A percentile compares a stretch with the other conserved stretches of the same genome.
Conservation (phyloP, 805 yeast genomes). For the Kluyveromyces nonfermentans region DNA sequence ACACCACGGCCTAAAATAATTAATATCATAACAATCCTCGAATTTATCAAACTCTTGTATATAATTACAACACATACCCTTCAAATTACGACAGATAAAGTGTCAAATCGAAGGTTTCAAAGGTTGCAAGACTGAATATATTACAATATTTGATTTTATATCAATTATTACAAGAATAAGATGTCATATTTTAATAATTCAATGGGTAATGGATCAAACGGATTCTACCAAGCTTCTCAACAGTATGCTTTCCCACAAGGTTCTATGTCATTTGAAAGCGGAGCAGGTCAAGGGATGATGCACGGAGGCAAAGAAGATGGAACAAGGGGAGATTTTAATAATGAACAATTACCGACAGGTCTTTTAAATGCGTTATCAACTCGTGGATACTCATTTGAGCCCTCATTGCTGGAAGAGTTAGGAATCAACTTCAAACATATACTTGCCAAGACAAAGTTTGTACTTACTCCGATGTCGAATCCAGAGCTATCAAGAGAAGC, state of each 20-base stretch:
- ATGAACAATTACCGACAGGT: constrained; percentile 55
- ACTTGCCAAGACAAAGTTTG: constrained; percentile 73
- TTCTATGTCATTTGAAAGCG: constrained; percentile 27
- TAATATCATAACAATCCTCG: too few relatives aligned
- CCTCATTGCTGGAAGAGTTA: constrained; percentile 82
- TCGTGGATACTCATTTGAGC: constrained; percentile 90
- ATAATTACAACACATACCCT: too few relatives aligned
- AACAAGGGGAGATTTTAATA: constrained; percentile 19
- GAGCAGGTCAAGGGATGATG: neutral
- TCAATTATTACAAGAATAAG: neutral
- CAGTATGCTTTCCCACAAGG: constrained; percentile 30
- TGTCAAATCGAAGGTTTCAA: too few relatives aligned
- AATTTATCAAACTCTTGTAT: too few relatives aligned
- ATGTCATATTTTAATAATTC: constrained; percentile 8
- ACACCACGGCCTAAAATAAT: too few relatives aligned
- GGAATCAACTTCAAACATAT: constrained; percentile 91
- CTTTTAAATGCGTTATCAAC: constrained; percentile 87
- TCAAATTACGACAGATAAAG: too few relatives aligned
- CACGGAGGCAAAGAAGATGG: constrained; percentile 6
- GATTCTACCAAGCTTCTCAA: constrained; percentile 20
- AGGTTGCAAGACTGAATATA: too few relatives aligned
- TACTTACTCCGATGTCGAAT: constrained; percentile 57
- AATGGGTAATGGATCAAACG: neutral
- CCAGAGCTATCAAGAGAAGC: constrained; percentile 56
- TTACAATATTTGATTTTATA: neutral